Base-by-base conservation (phyloP, 2,329 filamentous ascomycete genomes). In the Hypocrella siamensis region DNA sequence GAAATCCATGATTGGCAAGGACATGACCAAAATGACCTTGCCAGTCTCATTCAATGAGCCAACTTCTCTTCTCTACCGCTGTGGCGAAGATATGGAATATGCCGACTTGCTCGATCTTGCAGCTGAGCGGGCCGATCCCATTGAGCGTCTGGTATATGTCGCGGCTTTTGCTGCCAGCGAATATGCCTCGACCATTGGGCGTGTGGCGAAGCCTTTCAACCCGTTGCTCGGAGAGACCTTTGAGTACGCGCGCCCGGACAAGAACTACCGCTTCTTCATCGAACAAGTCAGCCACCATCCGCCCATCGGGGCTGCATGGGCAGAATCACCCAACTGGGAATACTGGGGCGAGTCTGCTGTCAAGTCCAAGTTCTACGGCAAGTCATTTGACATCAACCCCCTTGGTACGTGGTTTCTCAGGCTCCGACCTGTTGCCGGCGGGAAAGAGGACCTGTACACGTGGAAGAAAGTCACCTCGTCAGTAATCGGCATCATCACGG, bases 21-120 rank as follows among this genome's bases (percentile, higher is more conserved):
- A 98, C 50, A 96, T 98, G 90, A 96, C 90, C 24, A 96, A 92
- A 63, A 98, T 98, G 88, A 96, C 90, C 1, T 62, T 98, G 15
- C 90, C 90, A 0, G 90, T 98, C 3, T 93, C 90, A 1, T 96
- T 98, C 63, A 98, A 98, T 57, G 90, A 98, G 55, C 90, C 90
- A 1, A 98, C 90, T 0, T 96, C 90, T 5, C 63, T 98, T 10
- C 68, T 98, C 7, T 90, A 96, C 54, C 82, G 90, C 50, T 88
- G 92, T 27, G 84, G 83, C 5, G 90, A 98, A 58, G 90, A 98
- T 48, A 88, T 98, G 82, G 90, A 98, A 56, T 98, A 98, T 49
- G 81, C 82, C 0, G 84, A 96, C 44, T 71, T 98, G 6, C 67
- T 98, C 19, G 85, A 98, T 46, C 74, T 78, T 39, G 90, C 90